phyloP scores from a whole-genome alignment of 73 alveolate species.

The Uronychia binucleata region DNA sequence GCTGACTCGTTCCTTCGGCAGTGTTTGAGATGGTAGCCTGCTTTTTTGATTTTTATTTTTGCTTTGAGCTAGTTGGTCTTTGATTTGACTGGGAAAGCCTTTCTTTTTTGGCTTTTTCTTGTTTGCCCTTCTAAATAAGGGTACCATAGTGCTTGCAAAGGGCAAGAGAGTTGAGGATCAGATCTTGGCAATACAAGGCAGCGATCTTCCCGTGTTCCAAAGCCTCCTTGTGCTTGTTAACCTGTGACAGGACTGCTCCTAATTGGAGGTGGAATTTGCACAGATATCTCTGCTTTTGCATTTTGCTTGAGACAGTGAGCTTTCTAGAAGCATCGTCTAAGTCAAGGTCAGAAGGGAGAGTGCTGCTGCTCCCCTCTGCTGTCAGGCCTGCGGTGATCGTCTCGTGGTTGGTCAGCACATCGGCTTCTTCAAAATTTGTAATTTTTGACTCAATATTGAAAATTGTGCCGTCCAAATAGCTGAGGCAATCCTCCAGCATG shows the following conservation, averaged over 20 bases:
- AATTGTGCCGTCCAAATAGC: constrained; percentile 68
- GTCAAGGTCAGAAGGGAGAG: background rate
- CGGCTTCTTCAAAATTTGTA: constrained; percentile 51
- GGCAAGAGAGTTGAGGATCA: constrained; percentile 40
- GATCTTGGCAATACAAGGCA: constrained; percentile 72
- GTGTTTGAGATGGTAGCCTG: background rate
- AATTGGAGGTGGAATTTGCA: constrained; percentile 82
- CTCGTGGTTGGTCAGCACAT: background rate
- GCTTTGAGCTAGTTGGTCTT: background rate
- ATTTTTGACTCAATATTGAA: constrained; percentile 62
- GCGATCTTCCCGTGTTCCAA: constrained; percentile 85
- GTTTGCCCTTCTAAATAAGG: background rate
- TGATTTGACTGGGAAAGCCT: background rate
- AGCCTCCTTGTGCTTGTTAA: constrained; percentile 81
- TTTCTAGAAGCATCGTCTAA: background rate
- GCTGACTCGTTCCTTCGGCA: background rate
- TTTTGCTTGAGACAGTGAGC: constrained; percentile 23
- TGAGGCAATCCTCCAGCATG: constrained; percentile 67
- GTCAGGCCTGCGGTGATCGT: background rate
- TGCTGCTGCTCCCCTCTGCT: background rate
- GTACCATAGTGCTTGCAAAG: constrained; percentile 18
- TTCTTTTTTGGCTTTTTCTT: background rate
- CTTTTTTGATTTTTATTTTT: too few relatives aligned
- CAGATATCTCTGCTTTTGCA: constrained; percentile 73
- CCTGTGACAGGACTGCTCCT: constrained; percentile 84